Base-by-base conservation (phyloP, 1,284 basidiomycete genomes). In the Bjerkandera adusta region DNA sequence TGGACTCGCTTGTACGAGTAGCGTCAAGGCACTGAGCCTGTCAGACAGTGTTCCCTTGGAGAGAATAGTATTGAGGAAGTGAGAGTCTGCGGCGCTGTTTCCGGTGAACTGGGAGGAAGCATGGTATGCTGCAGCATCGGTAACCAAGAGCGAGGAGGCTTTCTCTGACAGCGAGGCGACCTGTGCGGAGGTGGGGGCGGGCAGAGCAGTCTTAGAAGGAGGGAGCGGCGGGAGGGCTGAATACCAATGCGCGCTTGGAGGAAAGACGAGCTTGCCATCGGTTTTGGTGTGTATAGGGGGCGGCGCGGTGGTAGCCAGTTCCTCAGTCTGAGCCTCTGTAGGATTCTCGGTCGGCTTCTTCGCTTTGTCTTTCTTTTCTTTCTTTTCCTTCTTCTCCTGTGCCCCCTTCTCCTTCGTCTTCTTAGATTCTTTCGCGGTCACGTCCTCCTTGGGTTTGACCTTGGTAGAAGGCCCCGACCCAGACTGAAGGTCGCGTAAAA, bases 11-110 rank as follows among this genome's bases (percentile, higher is more conserved):
- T 97, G 92, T 13, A 95, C 88, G 40, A 98, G 76, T 24, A 99
- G 73, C 4, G 94, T 93, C 43, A 99, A 73, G 0, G 97, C 97
- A 48, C 92, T 93, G 1, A 99, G 84, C 51, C 92, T 79, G 66
- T 99, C 97, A 20, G 92, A 92, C 16, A 97, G 81, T 1, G 97
- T 99, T 55, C 94, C 95, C 38, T 83, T 84, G 24, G 83, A 75
- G 18, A 96, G 81, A 44, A 97, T 88, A 55, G 89, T 89, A 42
- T 84, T 76, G 44, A 97, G 75, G 69, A 97, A 97, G 4, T 73
- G 75, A 6, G 79, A 76, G 63, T 97, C 93, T 0, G 90, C 82
- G 1, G 82, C 63, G 15, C 69, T 69, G 40, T 60, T 55, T 2
- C 69, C 65, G 16, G 71, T 68, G 13, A 68, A 59, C 13, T 61